Conservation (phyloP, 257 asterid species). For the Solanum virginianum region DNA sequence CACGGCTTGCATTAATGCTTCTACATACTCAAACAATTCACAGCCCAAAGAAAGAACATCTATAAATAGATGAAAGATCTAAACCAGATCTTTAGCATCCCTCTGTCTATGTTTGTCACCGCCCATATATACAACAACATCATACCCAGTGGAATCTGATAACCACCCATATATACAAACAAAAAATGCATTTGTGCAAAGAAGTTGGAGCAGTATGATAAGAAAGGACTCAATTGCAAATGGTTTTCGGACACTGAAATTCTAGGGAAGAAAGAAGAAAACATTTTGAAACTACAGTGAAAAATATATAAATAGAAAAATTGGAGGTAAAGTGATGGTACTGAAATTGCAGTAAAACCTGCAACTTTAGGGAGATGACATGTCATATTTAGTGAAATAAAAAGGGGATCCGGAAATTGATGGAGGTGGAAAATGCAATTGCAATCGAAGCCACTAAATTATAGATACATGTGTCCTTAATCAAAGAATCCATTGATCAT, state of each 20-base stretch:
- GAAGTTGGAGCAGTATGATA: neutral
- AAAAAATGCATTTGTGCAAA: neutral
- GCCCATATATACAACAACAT: neutral
- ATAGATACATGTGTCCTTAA: neutral
- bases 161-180: neutral
- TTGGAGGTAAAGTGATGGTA: neutral
- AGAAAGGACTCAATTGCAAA: neutral
- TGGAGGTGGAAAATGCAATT: neutral
- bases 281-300: neutral
- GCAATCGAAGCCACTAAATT: neutral
- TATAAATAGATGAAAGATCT: neutral
- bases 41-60: neutral
- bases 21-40: neutral
- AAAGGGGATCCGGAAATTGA: neutral
- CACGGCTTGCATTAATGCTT: neutral
- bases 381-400: neutral
- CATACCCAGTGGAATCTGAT: too few species aligned
- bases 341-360: neutral
- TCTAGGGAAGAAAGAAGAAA: neutral
- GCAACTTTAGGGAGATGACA: too few species aligned
- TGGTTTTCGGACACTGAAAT: neutral
- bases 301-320: neutral
- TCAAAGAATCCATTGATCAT: neutral
- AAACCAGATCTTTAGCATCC: neutral
- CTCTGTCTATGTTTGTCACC: neutral